Conservation (phyloP, 148 eudicot species). For the Vaccinium vitisidaea region DNA sequence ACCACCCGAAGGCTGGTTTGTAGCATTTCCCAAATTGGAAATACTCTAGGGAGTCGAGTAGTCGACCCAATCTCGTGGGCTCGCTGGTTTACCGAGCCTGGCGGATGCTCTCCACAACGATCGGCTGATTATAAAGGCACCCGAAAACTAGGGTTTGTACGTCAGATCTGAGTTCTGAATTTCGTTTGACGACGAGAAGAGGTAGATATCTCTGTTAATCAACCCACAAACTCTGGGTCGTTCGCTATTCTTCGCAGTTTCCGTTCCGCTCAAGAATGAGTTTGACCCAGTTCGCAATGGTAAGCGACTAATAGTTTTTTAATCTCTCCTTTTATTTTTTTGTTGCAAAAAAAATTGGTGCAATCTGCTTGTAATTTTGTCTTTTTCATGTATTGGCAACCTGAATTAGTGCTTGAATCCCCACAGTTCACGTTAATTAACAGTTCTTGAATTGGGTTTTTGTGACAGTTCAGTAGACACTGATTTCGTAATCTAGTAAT, state of each 20-base stretch:
- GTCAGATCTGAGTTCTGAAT: neutral
- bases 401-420: neutral
- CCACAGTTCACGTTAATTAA: neutral
- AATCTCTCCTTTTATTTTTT: neutral
- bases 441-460: neutral
- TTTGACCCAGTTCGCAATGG: neutral
- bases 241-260: too few species aligned
- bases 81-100: too few species aligned
- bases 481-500: neutral
- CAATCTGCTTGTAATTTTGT: neutral
- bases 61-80: too few species aligned
- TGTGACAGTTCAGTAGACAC: neutral
- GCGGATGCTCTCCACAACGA: too few species aligned
- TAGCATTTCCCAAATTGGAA: too few species aligned
- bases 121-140: neutral
- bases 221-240: neutral
- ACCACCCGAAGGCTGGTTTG: too few species aligned
- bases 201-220: neutral
- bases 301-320: neutral
- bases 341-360: neutral
- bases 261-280: neutral
- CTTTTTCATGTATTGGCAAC: neutral
- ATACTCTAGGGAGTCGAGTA: too few species aligned
- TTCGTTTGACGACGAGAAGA: neutral
- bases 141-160: neutral